phyloP scores from a whole-genome alignment of 306 rosid genomes.

The Dryas octopetala region DNA sequence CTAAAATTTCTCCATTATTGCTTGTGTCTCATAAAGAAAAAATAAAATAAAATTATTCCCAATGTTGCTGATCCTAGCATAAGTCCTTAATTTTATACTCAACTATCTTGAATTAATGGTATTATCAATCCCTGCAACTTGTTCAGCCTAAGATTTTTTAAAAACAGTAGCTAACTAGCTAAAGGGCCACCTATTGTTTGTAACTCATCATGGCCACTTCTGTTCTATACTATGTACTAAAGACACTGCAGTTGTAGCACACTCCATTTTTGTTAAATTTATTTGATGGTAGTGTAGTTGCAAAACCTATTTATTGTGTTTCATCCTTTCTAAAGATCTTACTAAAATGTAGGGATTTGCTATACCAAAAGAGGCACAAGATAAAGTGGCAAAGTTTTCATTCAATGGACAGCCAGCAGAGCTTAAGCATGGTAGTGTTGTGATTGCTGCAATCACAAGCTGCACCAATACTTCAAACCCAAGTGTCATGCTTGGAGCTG shows the following conservation, averaged over 20 bases:
- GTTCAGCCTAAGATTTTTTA: neutral
- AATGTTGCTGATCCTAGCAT: neutral
- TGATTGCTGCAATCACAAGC: constrained; percentile 95
- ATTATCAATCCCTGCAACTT: neutral
- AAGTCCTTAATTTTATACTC: neutral
- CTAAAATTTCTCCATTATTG: constrained; percentile 2
- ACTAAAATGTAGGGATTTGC: constrained; percentile 71
- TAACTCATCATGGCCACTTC: neutral
- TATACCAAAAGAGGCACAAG: constrained; percentile 80
- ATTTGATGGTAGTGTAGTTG: constrained; percentile 6
- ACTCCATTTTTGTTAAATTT: neutral
- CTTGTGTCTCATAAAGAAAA: neutral
- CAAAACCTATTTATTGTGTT: constrained; percentile 17
- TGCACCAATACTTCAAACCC: constrained; percentile 98
- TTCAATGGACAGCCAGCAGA: constrained; percentile 88
- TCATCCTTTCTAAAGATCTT: constrained; percentile 16
- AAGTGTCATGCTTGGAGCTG: constrained; percentile 98
- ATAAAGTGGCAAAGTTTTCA: constrained; percentile 70
- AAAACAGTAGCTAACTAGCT: neutral
- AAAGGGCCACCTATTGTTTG: too few relatives aligned
- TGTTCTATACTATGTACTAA: neutral
- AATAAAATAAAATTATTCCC: neutral
- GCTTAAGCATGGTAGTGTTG: constrained; percentile 87
- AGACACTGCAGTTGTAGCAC: neutral
- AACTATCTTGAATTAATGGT: neutral